Percentiles rank a stretch among this genome's conserved stretches.
Conservation (phyloP, 2,329 filamentous ascomycete species). For the Pestalotiopsis sp. region DNA sequence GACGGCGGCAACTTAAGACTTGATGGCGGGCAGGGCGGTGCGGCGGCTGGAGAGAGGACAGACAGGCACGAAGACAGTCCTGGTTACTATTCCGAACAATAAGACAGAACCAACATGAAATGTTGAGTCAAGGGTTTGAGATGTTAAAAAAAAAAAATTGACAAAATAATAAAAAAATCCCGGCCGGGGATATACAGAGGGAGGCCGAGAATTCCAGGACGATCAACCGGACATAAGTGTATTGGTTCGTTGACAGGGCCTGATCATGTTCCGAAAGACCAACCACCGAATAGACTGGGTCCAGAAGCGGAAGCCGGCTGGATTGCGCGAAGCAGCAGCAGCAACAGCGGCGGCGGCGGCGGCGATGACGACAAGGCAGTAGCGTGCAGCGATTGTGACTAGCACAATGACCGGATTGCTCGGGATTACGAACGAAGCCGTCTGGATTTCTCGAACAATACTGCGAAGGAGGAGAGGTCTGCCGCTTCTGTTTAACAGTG, state of each 20-base stretch:
- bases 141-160: neutral
- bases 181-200: neutral
- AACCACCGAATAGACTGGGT: constrained; percentile 29
- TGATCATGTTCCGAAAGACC: constrained; percentile 21
- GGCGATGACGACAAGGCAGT: constrained; percentile 5
- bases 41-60: neutral
- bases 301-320: constrained; percentile 27
- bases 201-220: constrained; percentile 11
- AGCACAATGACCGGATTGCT: neutral
- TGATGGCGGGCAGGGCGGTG: neutral
- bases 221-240: constrained; percentile 21
- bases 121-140: neutral
- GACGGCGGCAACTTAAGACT: neutral
- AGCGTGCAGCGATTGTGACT: neutral
- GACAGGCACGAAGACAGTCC: neutral
- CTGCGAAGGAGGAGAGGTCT: neutral
- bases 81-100: neutral
- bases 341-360: neutral
- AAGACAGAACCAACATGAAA: neutral
- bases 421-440: neutral
- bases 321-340: constrained; percentile 22
- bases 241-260: neutral
- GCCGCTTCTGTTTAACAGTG: neutral
- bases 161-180: neutral
- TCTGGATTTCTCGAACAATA: neutral